phyloP scores from a whole-genome alignment of 257 asterid genomes.

The Coffea eugenioides region DNA sequence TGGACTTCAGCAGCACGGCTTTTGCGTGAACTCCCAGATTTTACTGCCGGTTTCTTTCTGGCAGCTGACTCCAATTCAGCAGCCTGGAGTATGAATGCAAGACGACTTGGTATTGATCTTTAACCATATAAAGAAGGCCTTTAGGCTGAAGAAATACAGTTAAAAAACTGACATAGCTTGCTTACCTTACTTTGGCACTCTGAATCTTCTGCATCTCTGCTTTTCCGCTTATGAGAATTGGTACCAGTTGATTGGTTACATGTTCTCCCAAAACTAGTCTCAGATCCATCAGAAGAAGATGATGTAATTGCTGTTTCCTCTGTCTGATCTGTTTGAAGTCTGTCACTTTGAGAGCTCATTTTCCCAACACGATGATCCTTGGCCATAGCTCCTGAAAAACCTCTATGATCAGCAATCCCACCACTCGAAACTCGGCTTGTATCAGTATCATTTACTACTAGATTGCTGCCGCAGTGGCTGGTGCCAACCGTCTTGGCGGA shows the following conservation, averaged over 20 bases:
- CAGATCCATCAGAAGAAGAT: slow-evolving; percentile 71
- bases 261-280: slow-evolving; percentile 53
- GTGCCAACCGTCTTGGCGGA: slow-evolving; percentile 49
- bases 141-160: not conserved
- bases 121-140: not conserved
- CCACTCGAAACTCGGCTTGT: slow-evolving; percentile 42
- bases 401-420: slow-evolving; percentile 26
- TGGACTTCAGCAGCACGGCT: slow-evolving; percentile 88
- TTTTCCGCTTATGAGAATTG: slow-evolving; percentile 57
- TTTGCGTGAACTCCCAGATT: slow-evolving; percentile 54
- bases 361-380: slow-evolving; percentile 26
- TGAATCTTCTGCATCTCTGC: slow-evolving; percentile 53
- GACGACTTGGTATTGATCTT: not conserved
- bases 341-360: slow-evolving; percentile 34
- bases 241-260: slow-evolving; percentile 42
- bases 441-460: slow-evolving; percentile 41
- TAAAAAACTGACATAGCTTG: not conserved
- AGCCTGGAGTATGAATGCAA: slow-evolving; percentile 38
- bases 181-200: slow-evolving; percentile 76
- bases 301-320: slow-evolving; percentile 44
- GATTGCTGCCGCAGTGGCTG: slow-evolving; percentile 84
- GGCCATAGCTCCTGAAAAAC: slow-evolving; percentile 23
- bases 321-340: slow-evolving; percentile 35
- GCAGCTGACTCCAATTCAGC: slow-evolving; percentile 57
- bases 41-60: slow-evolving; percentile 52